A percentile compares a stretch with the other conserved stretches of the same genome.
These are phyloP conservation scores for Infundibulicybe gibba DNA, from an alignment of 768 basidiomycete species.

Conservation along the genomic window DNA sequence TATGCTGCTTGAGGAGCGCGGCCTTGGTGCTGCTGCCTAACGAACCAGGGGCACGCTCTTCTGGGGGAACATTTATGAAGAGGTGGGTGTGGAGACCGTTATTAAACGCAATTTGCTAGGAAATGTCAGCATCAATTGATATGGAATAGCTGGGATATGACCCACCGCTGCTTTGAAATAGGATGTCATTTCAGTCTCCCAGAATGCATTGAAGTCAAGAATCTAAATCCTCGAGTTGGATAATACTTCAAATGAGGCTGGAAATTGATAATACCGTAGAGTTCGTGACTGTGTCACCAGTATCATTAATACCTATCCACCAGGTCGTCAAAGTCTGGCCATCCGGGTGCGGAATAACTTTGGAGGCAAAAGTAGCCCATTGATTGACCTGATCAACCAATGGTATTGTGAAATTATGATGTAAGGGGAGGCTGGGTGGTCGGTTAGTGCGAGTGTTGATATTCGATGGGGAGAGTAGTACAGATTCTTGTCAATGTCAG, in stretches of 20 bases:
- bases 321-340: slow-evolving; percentile 43
- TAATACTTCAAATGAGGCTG: neutral
- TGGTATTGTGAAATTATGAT: slow-evolving; percentile 43
- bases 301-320: slow-evolving; percentile 63
- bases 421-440: slow-evolving; percentile 35
- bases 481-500: slow-evolving; percentile 40
- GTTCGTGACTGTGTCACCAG: slow-evolving; percentile 44
- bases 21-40: slow-evolving; percentile 30
- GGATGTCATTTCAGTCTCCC: slow-evolving; percentile 43
- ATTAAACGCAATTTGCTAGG: slow-evolving; percentile 34
- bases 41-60: slow-evolving; percentile 40
- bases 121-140: slow-evolving; percentile 7
- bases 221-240: slow-evolving; percentile 26
- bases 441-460: neutral
- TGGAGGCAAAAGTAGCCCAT: slow-evolving; percentile 40
- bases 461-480: slow-evolving; percentile 12
- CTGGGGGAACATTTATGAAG: slow-evolving; percentile 56
- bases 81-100: slow-evolving; percentile 42
- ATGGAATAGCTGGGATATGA: slow-evolving; percentile 2
- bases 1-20: slow-evolving; percentile 31
- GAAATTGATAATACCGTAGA: slow-evolving; percentile 19
- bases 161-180: slow-evolving; percentile 49
- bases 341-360: slow-evolving; percentile 39
- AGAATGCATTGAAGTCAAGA: slow-evolving; percentile 43
- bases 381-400: slow-evolving; percentile 48